These are phyloP conservation scores for Ogataea minuta DNA, from an alignment of 805 yeast genomes.

Conservation along the genomic window DNA sequence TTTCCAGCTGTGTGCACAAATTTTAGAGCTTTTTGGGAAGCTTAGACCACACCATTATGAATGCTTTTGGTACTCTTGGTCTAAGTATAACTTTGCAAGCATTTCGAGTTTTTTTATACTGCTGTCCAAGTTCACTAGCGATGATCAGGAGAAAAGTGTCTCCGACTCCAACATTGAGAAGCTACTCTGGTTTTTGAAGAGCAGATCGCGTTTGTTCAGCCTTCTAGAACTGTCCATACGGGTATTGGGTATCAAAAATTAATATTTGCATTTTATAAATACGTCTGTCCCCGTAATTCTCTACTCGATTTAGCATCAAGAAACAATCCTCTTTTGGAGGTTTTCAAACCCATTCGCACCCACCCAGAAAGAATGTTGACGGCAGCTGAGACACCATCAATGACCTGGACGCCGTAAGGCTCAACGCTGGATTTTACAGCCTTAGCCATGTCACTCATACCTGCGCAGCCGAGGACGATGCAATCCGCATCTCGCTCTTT, in stretches of 20 bases:
- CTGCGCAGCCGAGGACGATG: slow-evolving; percentile 63
- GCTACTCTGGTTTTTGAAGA: slow-evolving; percentile 20
- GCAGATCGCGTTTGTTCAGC: slow-evolving; percentile 3
- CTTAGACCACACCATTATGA: slow-evolving; percentile 14
- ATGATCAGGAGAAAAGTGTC: slow-evolving; percentile 1
- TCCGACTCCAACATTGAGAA: slow-evolving; percentile 4
- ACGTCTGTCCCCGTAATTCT: slow-evolving; percentile 10
- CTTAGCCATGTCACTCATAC: slow-evolving; percentile 88
- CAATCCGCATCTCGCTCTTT: slow-evolving; percentile 49
- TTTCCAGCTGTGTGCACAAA: slow-evolving; percentile 5
- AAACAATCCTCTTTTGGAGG: slow-evolving; percentile 31
- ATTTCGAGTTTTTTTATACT: slow-evolving; percentile 16
- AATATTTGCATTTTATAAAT: slow-evolving; percentile 2
- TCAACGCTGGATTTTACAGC: slow-evolving; percentile 94
- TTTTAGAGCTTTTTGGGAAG: slow-evolving; percentile 7
- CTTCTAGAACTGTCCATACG: slow-evolving; percentile 2
- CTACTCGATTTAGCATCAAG: slow-evolving; percentile 7
- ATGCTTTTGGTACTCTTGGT: slow-evolving; percentile 21
- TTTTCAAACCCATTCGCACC: slow-evolving; percentile 36
- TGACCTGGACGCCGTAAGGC: slow-evolving; percentile 79
- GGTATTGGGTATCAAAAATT: slow-evolving; percentile 1
- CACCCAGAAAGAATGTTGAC: slow-evolving; percentile 35
- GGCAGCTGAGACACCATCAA: slow-evolving; percentile 46
- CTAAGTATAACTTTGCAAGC: slow-evolving; percentile 18
- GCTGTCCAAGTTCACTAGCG: slow-evolving; percentile 1